phyloP scores from a whole-genome alignment of 2,329 filamentous ascomycete genomes.

The Nothophaeocryptopus gaeumannii region DNA sequence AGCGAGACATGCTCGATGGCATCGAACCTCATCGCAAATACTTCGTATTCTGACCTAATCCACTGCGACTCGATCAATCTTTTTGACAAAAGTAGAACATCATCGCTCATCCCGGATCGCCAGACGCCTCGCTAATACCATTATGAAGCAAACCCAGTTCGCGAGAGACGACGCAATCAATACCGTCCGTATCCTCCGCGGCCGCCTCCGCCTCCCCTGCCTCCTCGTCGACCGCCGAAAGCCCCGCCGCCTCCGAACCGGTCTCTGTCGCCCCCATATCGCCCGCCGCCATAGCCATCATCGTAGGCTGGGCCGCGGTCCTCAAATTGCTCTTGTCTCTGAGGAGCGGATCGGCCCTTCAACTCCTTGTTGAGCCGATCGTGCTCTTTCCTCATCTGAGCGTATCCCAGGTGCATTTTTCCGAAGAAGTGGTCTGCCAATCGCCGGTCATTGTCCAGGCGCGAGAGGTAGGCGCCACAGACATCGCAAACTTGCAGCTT shows the following conservation, averaged over 20 bases:
- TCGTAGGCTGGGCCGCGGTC: slow-evolving; percentile 42
- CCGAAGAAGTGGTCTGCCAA: slow-evolving; percentile 98
- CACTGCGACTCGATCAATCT: too few relatives aligned
- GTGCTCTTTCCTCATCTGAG: slow-evolving; percentile 93
- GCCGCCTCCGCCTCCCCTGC: slow-evolving; percentile 26
- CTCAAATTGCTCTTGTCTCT: slow-evolving; percentile 47
- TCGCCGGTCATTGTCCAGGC: slow-evolving; percentile 89
- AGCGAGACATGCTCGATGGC: too few relatives aligned
- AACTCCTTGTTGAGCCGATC: slow-evolving; percentile 85
- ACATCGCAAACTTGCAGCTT: slow-evolving; percentile 99
- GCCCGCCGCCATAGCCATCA: slow-evolving; percentile 42
- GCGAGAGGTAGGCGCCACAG: slow-evolving; percentile 87
- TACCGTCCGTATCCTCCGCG: slow-evolving; percentile 6
- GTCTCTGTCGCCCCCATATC: slow-evolving; percentile 37
- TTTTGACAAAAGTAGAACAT: too few relatives aligned
- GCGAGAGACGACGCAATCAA: too few relatives aligned
- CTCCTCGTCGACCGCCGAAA: slow-evolving; percentile 13
- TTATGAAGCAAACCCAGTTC: too few relatives aligned
- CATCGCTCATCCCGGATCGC: too few relatives aligned
- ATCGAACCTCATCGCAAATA: too few relatives aligned
- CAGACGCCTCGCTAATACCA: too few relatives aligned
- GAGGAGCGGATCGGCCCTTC: slow-evolving; percentile 65
- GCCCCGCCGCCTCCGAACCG: slow-evolving; percentile 32
- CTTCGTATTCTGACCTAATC: too few relatives aligned
- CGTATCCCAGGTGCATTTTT: slow-evolving; percentile 98